Evolutionary conservation across 495 filamentous ascomycete genomes (phyloP).

Genomic region (Hyphodiscus hymeniophilus): DNA sequence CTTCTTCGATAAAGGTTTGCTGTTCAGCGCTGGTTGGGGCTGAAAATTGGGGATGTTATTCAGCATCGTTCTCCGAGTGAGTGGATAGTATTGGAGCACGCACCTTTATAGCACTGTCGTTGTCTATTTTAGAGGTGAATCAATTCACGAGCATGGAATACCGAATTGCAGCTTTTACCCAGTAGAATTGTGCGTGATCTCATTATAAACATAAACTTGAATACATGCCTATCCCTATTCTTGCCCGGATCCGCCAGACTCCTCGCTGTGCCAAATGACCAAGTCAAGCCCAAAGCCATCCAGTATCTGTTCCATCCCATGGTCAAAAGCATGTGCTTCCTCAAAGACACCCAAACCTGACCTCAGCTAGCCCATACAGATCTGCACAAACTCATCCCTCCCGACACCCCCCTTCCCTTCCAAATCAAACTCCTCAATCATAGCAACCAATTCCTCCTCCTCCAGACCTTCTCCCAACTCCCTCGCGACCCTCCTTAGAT

Average conservation of each 20-base stretch:
- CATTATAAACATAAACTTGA: background rate
- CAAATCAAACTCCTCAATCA: slow-evolving; percentile 99
- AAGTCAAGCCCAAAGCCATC: too few relatives aligned
- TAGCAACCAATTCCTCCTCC: slow-evolving; percentile 85
- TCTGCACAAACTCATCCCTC: slow-evolving; percentile 81
- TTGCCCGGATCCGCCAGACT: background rate
- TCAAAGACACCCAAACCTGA: background rate
- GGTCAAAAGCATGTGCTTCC: background rate
- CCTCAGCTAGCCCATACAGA: slow-evolving; percentile 49
- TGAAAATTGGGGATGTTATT: too few relatives aligned
- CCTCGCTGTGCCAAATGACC: background rate
- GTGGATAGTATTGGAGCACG: slow-evolving; percentile 10
- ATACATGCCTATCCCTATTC: background rate
- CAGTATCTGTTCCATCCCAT: background rate
- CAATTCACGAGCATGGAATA: slow-evolving; percentile 18
- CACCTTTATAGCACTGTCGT: slow-evolving; percentile 2
- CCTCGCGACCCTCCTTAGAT: slow-evolving; percentile 77
- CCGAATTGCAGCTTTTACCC: background rate
- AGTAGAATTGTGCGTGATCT: background rate
- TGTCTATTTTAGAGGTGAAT: slow-evolving; percentile 16
- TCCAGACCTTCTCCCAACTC: slow-evolving; percentile 88
- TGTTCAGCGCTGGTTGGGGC: too few relatives aligned
- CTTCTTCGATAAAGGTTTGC: slow-evolving; percentile 8
- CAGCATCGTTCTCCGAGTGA: too few relatives aligned
- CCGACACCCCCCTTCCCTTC: slow-evolving; percentile 85